Evolutionary conservation across 495 filamentous ascomycete genomes (phyloP).

Genomic region (Podospora fimiseda): DNA sequence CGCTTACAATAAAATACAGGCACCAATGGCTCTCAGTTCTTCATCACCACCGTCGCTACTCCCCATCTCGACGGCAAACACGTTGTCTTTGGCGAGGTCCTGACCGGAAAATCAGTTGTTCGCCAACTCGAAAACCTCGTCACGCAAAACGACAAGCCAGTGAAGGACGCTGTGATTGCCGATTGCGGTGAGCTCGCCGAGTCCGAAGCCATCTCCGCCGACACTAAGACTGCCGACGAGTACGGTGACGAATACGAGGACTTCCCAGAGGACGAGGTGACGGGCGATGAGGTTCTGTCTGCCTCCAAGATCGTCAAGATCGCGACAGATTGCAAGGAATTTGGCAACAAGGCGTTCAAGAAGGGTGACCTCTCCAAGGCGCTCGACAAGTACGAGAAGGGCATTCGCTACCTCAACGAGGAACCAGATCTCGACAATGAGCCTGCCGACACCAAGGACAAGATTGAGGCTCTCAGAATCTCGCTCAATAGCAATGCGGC

Average conservation of each 20-base stretch:
- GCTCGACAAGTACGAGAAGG: constrained; percentile 95
- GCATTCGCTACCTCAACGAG: constrained; percentile 88
- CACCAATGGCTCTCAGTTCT: constrained; percentile 98
- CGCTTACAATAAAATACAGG: constrained; percentile 33
- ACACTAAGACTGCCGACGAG: constrained; percentile 60
- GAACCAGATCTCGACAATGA: constrained; percentile 69
- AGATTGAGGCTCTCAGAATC: constrained; percentile 57
- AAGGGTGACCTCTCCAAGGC: constrained; percentile 58
- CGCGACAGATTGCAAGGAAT: constrained; percentile 81
- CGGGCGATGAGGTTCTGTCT: constrained; percentile 45
- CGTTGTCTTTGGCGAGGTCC: constrained; percentile 95
- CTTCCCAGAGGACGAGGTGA: constrained; percentile 75
- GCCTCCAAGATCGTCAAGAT: constrained; percentile 67
- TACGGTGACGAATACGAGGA: constrained; percentile 94
- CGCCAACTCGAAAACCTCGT: constrained; percentile 82
- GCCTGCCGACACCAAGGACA: constrained; percentile 54
- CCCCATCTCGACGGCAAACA: constrained; percentile 95
- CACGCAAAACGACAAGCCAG: constrained; percentile 80
- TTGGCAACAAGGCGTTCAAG: constrained; percentile 91
- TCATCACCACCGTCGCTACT: constrained; percentile 88
- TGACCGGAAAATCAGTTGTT: constrained; percentile 84
- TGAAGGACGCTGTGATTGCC: constrained; percentile 60
- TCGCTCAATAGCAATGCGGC: constrained; percentile 38
- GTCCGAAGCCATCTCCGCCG: constrained; percentile 55
- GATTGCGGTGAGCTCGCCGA: constrained; percentile 83